These are phyloP conservation scores for Bisporella sp. DNA, from an alignment of 2,329 filamentous ascomycete genomes.

Conservation along the genomic window DNA sequence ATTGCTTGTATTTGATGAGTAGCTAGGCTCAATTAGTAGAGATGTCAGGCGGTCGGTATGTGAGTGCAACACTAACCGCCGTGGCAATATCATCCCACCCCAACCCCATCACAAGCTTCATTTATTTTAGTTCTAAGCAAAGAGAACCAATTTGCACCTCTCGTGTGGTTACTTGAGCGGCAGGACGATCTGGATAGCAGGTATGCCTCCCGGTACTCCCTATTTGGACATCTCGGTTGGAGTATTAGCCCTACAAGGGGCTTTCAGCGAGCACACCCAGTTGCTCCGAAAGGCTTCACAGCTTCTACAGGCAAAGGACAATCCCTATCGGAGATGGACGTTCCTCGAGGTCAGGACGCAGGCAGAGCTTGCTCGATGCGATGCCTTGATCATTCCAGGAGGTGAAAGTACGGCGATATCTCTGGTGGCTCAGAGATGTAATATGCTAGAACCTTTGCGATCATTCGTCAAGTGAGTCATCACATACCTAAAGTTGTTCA, in stretches of 20 bases:
- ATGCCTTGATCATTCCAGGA: constrained; percentile 83
- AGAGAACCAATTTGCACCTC: no score
- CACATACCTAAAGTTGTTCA: neutral
- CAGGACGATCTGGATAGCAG: no score
- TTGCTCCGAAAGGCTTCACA: constrained; percentile 63
- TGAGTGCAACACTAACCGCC: no score
- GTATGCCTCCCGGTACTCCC: neutral
- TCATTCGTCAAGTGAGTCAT: constrained; percentile 79
- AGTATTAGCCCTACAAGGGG: constrained; percentile 77
- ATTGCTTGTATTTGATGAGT: no score
- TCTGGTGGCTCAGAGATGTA: constrained; percentile 74
- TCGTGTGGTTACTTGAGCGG: no score
- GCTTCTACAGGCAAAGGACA: constrained; percentile 30
- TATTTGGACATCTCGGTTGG: constrained; percentile 43
- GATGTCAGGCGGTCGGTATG: no score
- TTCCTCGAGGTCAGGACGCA: constrained; percentile 78
- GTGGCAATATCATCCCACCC: no score
- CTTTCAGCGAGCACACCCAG: constrained; percentile 81
- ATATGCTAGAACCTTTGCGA: constrained; percentile 74
- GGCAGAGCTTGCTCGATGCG: constrained; percentile 62
- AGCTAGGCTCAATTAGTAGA: no score
- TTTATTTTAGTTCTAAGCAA: no score
- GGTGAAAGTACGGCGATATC: constrained; percentile 94
- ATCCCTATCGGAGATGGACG: constrained; percentile 13
- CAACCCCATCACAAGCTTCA: no score